A percentile compares a stretch with the other conserved stretches of the same genome.
These are phyloP conservation scores for Biscogniauxia mediterranea DNA, from an alignment of 2,329 filamentous ascomycete genomes.

Conservation along the genomic window DNA sequence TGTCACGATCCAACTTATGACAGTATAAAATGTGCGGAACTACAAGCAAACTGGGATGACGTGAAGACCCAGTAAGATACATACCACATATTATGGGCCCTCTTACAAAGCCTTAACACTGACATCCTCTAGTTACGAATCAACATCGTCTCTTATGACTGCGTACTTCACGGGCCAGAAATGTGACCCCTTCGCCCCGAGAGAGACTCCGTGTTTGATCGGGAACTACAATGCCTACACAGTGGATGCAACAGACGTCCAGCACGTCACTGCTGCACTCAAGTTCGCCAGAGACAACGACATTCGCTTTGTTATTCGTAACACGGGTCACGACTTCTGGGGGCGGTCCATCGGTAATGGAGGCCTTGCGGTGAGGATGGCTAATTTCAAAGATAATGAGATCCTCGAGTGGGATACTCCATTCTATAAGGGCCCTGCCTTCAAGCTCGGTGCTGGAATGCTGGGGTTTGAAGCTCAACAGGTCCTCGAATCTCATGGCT, in stretches of 20 bases:
- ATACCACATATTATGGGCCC: neutral
- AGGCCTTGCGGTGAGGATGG: neutral
- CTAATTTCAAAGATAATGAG: neutral
- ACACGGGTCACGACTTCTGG: conserved; percentile 1
- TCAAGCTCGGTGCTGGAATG: conserved; percentile 19
- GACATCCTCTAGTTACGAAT: conserved; percentile 19
- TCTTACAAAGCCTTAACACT: too few relatives aligned
- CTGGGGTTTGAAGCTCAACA: conserved; percentile 14
- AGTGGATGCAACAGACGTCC: conserved; percentile 19
- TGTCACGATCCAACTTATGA: conserved; percentile 44
- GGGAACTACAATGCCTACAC: conserved; percentile 36
- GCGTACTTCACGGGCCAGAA: conserved; percentile 30
- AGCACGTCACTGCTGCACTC: conserved; percentile 22
- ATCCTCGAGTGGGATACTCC: neutral
- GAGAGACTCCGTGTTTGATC: conserved; percentile 41
- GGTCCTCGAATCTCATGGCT: conserved; percentile 7
- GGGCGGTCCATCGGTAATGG: neutral
- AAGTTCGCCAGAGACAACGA: conserved; percentile 35
- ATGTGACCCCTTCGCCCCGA: conserved; percentile 40
- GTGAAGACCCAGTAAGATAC: conserved; percentile 4
- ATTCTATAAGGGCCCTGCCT: conserved; percentile 13
- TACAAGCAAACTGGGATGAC: conserved; percentile 30
- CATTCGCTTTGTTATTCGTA: conserved; percentile 40
- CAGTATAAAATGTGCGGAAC: conserved; percentile 36
- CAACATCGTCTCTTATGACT: conserved; percentile 32